phyloP scores from a whole-genome alignment of 306 rosid species.

The Nissolia schottii region DNA sequence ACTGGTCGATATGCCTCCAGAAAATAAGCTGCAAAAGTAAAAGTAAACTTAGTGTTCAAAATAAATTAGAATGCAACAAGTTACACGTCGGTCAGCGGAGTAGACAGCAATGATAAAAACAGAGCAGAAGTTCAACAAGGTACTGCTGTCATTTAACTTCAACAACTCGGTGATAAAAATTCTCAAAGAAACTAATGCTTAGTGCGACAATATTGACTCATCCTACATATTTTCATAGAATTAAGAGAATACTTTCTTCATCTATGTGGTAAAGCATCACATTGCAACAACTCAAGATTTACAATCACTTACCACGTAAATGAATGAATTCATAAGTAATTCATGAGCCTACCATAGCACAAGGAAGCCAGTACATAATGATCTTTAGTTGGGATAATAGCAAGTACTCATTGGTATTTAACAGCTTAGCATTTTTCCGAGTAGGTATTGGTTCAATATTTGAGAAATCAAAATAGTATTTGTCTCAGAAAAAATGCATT shows the following conservation, averaged over 20 bases:
- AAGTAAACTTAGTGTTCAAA: constrained; percentile 6
- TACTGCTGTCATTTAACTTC: neutral
- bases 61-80: neutral
- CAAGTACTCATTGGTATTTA: neutral
- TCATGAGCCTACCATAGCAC: neutral
- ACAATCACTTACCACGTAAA: neutral
- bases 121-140: neutral
- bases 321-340: neutral
- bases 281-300: neutral
- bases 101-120: neutral
- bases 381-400: neutral
- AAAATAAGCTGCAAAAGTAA: constrained; percentile 73
- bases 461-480: neutral
- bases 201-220: neutral
- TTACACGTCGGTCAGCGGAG: neutral
- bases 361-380: neutral
- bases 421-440: neutral
- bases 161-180: neutral
- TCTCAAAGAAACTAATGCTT: neutral
- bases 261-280: neutral
- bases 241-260: neutral
- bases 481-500: neutral
- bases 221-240: neutral
- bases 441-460: neutral
- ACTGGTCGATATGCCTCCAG: constrained; percentile 90